phyloP scores from a whole-genome alignment of 441 rosid genomes.

The Breynia disticha region DNA sequence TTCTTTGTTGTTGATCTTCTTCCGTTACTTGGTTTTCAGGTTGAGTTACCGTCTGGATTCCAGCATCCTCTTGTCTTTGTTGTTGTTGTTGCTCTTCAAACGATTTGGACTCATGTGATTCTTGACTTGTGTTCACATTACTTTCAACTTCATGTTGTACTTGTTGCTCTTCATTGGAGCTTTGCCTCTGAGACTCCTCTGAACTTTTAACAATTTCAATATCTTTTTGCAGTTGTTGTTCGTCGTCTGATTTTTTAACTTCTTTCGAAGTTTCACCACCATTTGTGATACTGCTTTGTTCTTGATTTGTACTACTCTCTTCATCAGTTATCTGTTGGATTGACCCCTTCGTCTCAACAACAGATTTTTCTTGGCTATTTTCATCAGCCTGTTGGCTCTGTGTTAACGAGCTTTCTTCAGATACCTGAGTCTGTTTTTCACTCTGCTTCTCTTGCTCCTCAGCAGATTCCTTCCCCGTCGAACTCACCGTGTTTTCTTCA shows the following conservation, averaged over 20 bases:
- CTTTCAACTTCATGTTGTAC: not conserved
- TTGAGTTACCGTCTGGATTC: slow-evolving; percentile 22
- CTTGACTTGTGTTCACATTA: slow-evolving; percentile 3
- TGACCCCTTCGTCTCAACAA: not conserved
- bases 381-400: slow-evolving; percentile 23
- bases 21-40: slow-evolving; percentile 23
- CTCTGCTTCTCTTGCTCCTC: slow-evolving; percentile 28
- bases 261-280: slow-evolving; percentile 1
- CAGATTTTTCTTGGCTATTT: slow-evolving; percentile 4
- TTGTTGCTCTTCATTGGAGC: not conserved
- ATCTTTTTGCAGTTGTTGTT: slow-evolving; percentile 18
- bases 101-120: slow-evolving; percentile 15
- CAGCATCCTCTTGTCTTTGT: slow-evolving; percentile 38
- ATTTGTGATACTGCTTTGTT: not conserved
- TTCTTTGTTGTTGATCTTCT: slow-evolving; percentile 21
- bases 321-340: not conserved
- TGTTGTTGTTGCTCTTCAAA: slow-evolving; percentile 31
- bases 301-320: not conserved
- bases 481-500: slow-evolving; percentile 13
- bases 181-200: not conserved
- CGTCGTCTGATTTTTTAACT: slow-evolving; percentile 6
- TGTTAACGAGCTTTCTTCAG: slow-evolving; percentile 31
- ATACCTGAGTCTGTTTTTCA: slow-evolving; percentile 26
- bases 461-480: slow-evolving; percentile 21
- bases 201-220: slow-evolving; percentile 15